These are phyloP conservation scores for carrot (Daucus carota) DNA, from an alignment of 129 eudicot genomes.

Conservation along the genomic window DH1_v3.0 NC_030383.2:55587001-55587500, in stretches of 20 bases:
- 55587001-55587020: too few relatives aligned
- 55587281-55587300: background rate
- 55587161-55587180: background rate
- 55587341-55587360: background rate
- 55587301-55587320: background rate
- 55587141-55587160: too few relatives aligned
- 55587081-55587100: background rate
- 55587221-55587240: background rate
- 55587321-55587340: background rate
- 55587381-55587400: conserved; percentile 94
- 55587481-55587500: conserved; percentile 58
- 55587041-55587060: too few relatives aligned
- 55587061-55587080: background rate
- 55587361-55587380: conserved; percentile 15
- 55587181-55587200: too few relatives aligned
- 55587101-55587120: background rate
- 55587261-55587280: background rate
- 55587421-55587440: conserved; percentile 87
- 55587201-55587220: background rate
- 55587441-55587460: conserved; percentile 77
- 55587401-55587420: conserved; percentile 95
- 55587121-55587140: background rate
- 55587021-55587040: too few relatives aligned
- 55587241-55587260: too few relatives aligned
- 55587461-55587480: conserved; percentile 79